Percentiles rank a stretch among this genome's conserved stretches.
Conservation (phyloP, 2,329 filamentous ascomycete genomes). For the Aureobasidium zeae region DNA sequence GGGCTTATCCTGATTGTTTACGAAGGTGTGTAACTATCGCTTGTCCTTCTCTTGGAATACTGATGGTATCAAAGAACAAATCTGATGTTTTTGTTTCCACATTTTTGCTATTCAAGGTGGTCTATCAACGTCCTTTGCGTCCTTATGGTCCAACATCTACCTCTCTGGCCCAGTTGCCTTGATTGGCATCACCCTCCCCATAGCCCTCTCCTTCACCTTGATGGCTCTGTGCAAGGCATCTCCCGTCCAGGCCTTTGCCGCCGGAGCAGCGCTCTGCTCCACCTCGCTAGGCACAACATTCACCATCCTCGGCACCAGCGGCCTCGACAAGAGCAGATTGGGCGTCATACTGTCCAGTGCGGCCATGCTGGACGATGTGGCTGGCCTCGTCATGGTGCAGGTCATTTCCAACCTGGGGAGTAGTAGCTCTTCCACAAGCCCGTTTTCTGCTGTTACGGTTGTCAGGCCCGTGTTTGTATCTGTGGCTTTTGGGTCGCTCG, state of each 20-base stretch:
- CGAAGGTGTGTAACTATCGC: conserved; percentile 43
- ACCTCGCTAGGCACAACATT: conserved; percentile 67
- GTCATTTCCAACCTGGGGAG: conserved; percentile 60
- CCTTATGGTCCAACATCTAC: conserved; percentile 50
- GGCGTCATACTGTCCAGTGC: conserved; percentile 59
- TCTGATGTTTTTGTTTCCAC: too few relatives aligned
- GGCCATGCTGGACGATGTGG: conserved; percentile 75
- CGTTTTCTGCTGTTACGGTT: conserved; percentile 35
- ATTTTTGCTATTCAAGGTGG: conserved; percentile 45
- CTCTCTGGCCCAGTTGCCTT: conserved; percentile 55
- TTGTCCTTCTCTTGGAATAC: not conserved
- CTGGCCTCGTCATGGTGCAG: conserved; percentile 67
- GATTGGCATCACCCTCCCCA: conserved; percentile 56
- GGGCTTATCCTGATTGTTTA: conserved; percentile 65
- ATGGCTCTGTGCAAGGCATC: conserved; percentile 42
- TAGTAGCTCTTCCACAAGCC: conserved; percentile 19
- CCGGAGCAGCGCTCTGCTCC: conserved; percentile 63
- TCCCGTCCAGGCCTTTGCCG: conserved; percentile 57
- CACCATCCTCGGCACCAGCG: conserved; percentile 53
- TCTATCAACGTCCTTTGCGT: conserved; percentile 44
- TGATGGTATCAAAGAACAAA: conserved; percentile 10
- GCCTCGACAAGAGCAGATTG: conserved; percentile 44
- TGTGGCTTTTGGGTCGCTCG: conserved; percentile 40
- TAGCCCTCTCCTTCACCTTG: conserved; percentile 57
- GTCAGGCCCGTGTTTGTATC: conserved; percentile 45